Evolutionary conservation across 306 rosid genomes (phyloP), one percentile per base, ranked within the genome.

Genomic region (Ormosia semicastrata): DNA sequence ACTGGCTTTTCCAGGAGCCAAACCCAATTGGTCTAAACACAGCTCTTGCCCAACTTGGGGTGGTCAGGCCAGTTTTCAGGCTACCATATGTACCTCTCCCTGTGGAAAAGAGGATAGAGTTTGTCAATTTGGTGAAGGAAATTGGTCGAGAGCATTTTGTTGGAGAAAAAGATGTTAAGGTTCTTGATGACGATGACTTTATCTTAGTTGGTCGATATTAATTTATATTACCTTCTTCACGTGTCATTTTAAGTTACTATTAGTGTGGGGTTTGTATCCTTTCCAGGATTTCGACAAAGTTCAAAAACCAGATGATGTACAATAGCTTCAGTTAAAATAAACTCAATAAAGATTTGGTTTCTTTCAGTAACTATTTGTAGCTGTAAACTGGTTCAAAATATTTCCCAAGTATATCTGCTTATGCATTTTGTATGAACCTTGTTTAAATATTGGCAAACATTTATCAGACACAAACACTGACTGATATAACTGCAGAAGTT

Each of bases 11-110:
- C 18, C 78, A 59, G 0, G 98, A 89, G 85, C 98, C 97, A 13
- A 83, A 57, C 46, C 98, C 97, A 18, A 78, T 94, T 50, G 88
- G 90, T 73, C 33, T 94, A 75, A 94, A 89, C 87, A 90, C 94
- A 0, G 98, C 95, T 8, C 94, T 94, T 41, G 97, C 96, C 66
- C 98, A 95, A 80, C 99, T 93, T 17, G 97, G 99, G 49, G 93
- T 90, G n/a, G 90, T 88, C 63, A 92, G 91, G 82, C 99, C 97
- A 4, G 91, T 95, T 73, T 95, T 95, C 87, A 82, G 98, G 93
- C 87, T 95, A 29, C 98, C 98, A 1, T 92, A 93, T 86, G 92
- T 95, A 30, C 98, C 98, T 34, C 86, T 89, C 37, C 91, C 88
- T 37, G 89, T 90, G 75, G 91, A 84, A n/a, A 87, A 94, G 84